Conservation (phyloP, 176 grass and related monocot genomes). For the Cenchrus purpureus region DNA sequence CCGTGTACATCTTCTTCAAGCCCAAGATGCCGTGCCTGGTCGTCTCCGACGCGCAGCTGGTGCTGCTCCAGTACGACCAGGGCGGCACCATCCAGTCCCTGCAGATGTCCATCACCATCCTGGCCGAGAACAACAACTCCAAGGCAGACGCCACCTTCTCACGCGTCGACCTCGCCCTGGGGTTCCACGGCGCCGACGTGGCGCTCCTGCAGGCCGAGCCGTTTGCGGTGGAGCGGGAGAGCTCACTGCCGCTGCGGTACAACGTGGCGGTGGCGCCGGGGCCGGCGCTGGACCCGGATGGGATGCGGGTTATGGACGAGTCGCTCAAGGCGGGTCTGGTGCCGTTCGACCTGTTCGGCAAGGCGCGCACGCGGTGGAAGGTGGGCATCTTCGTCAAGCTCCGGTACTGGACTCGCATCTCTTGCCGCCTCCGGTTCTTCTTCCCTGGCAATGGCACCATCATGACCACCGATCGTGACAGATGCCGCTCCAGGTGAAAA, state of each 20-base stretch:
- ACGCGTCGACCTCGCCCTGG: conserved; percentile 28
- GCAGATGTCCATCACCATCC: conserved; percentile 38
- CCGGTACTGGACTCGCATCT: conserved; percentile 48
- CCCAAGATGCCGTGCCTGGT: conserved; percentile 58
- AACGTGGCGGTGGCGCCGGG: conserved; percentile 17
- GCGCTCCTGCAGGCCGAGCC: conserved; percentile 41
- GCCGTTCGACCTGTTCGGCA: conserved; percentile 53
- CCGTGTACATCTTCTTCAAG: conserved; percentile 54
- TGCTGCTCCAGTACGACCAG: conserved; percentile 36
- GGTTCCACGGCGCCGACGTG: conserved; percentile 51
- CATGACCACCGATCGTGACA: conserved; percentile 33
- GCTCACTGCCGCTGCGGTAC: conserved; percentile 53
- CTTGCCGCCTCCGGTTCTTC: conserved; percentile 58
- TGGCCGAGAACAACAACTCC: conserved; percentile 57
- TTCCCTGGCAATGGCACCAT: conserved; percentile 52
- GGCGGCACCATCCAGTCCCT: conserved; percentile 45
- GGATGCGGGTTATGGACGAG: conserved; percentile 45
- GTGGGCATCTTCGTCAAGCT: conserved; percentile 58
- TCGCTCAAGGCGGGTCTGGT: conserved; percentile 54
- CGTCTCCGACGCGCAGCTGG: conserved; percentile 51
- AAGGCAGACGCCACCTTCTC: conserved; percentile 56
- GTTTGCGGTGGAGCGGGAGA: conserved; percentile 57
- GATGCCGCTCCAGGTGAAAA: conserved; percentile 11
- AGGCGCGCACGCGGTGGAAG: conserved; percentile 58
- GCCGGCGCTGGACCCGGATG: conserved; percentile 37